Conservation (phyloP, 768 basidiomycete species). For the Lentinula edodes region DNA sequence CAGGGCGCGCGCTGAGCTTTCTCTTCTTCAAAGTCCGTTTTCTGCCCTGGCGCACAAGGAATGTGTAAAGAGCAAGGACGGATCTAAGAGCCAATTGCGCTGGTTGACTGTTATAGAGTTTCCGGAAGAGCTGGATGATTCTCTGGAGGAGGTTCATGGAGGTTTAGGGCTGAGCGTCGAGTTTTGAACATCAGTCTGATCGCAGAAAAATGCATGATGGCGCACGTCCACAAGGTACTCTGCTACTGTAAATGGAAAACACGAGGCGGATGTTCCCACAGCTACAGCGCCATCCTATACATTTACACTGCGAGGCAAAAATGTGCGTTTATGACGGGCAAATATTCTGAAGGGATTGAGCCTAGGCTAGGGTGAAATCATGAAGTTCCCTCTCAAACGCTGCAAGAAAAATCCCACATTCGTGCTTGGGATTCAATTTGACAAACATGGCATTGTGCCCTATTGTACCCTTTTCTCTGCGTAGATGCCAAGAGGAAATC, state of each 20-base stretch:
- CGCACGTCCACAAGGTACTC: neutral
- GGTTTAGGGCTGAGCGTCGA: neutral
- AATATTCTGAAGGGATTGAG: too few species aligned
- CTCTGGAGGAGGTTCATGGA: constrained; percentile 1
- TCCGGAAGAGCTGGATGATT: neutral
- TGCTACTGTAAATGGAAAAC: constrained; percentile 1
- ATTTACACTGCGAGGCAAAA: too few species aligned
- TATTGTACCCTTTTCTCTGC: too few species aligned
- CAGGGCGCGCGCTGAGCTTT: neutral
- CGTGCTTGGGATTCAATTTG: too few species aligned
- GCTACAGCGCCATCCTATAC: too few species aligned
- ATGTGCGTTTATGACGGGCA: too few species aligned
- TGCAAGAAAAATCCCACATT: too few species aligned
- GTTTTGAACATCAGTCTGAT: neutral
- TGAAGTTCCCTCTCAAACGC: too few species aligned
- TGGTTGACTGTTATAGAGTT: neutral
- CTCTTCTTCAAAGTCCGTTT: neutral
- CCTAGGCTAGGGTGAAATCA: too few species aligned
- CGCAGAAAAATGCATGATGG: neutral
- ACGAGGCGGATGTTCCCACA: constrained; percentile 1
- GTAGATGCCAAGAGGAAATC: too few species aligned
- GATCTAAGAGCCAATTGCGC: neutral
- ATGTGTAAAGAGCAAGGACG: neutral
- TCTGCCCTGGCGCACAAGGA: neutral
- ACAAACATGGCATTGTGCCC: too few species aligned